Conservation (phyloP, 371 early-diverging fungal species). For the Mortierella sp. region DNA sequence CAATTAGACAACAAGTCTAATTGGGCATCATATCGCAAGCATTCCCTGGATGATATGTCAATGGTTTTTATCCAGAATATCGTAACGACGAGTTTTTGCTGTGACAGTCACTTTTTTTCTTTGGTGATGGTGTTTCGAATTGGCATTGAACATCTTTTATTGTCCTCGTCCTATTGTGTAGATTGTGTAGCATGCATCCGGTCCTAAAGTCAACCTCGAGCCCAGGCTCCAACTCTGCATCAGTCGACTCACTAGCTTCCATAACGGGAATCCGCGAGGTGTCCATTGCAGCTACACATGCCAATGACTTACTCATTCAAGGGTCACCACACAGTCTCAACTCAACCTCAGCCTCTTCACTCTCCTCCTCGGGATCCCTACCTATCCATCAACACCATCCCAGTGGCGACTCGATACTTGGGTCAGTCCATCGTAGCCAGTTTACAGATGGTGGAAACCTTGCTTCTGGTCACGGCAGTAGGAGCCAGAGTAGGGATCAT, state of each 20-base stretch:
- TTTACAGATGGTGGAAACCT: slow-evolving; percentile 9
- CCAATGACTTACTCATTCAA: slow-evolving; percentile 29
- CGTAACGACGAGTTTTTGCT: too few relatives aligned
- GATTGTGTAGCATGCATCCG: slow-evolving; percentile 26
- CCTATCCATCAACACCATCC: slow-evolving; percentile 40
- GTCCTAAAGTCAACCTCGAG: slow-evolving; percentile 25
- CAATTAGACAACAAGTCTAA: too few relatives aligned
- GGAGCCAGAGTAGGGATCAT: slow-evolving; percentile 22
- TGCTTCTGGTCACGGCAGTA: slow-evolving; percentile 8
- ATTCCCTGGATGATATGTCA: too few relatives aligned
- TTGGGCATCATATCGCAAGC: too few relatives aligned
- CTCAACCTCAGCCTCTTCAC: slow-evolving; percentile 47
- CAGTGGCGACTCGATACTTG: slow-evolving; percentile 19
- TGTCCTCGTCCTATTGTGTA: not conserved
- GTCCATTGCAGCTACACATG: slow-evolving; percentile 13
- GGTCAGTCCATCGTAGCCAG: slow-evolving; percentile 27
- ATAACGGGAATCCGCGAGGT: slow-evolving; percentile 27
- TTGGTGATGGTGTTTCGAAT: too few relatives aligned
- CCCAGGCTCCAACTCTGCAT: slow-evolving; percentile 27
- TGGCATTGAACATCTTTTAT: not conserved
- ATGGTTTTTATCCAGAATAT: too few relatives aligned
- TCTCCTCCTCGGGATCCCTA: slow-evolving; percentile 44
- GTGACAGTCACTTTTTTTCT: too few relatives aligned
- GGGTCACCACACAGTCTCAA: slow-evolving; percentile 47
- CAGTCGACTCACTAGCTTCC: slow-evolving; percentile 42